phyloP scores from a whole-genome alignment of 352 stramenopile species.

The Albugo candida region DNA sequence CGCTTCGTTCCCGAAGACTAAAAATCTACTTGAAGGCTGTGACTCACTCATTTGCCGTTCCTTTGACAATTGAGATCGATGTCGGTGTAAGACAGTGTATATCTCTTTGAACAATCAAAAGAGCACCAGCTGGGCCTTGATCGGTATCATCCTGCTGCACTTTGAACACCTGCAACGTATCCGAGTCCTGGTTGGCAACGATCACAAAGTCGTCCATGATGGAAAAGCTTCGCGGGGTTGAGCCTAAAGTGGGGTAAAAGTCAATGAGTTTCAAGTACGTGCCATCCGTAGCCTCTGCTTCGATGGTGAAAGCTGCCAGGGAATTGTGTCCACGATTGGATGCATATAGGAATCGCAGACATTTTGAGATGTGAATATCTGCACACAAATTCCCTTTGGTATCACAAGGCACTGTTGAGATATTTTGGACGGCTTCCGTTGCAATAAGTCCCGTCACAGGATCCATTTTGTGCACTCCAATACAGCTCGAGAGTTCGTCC shows the following conservation, averaged over 20 bases:
- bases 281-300: slow-evolving; percentile 1
- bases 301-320: slow-evolving; percentile 34
- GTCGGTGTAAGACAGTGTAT: too few relatives aligned
- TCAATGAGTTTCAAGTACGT: slow-evolving; percentile 17
- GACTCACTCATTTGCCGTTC: too few relatives aligned
- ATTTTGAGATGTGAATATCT: slow-evolving; percentile 30
- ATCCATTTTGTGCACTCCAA: slow-evolving; percentile 41
- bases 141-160: too few relatives aligned
- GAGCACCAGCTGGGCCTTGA: too few relatives aligned
- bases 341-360: slow-evolving; percentile 37
- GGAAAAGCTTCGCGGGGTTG: slow-evolving; percentile 21
- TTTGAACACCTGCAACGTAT: slow-evolving; percentile 32
- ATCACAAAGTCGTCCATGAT: slow-evolving; percentile 29
- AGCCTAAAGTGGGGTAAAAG: slow-evolving; percentile 21
- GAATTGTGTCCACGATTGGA: slow-evolving; percentile 46
- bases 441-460: slow-evolving; percentile 20
- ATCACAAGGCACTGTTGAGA: slow-evolving; percentile 31
- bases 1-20: too few relatives aligned
- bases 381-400: slow-evolving; percentile 5
- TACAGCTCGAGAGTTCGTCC: slow-evolving; percentile 37
- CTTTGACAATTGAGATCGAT: too few relatives aligned
- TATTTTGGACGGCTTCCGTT: slow-evolving; percentile 24
- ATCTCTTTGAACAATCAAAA: too few relatives aligned
- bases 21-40: too few relatives aligned
- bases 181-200: slow-evolving; percentile 39